Evolutionary conservation across 129 eudicot genomes (phyloP).

Genomic region (Tanacetum coccineum): DNA sequence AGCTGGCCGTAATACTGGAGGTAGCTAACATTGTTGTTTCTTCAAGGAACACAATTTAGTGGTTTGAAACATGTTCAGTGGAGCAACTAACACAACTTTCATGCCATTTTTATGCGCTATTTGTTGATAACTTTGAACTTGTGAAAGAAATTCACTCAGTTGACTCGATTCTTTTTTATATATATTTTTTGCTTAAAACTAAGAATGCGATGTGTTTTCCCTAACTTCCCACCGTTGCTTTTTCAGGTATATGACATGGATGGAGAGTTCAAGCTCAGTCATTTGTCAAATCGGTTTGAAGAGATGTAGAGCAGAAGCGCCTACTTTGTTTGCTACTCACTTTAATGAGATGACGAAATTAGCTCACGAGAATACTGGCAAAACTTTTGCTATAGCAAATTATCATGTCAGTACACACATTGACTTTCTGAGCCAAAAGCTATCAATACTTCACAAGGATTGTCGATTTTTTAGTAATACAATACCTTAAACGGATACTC

Average conservation of each 20-base stretch:
- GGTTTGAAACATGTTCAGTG: constrained; percentile 67
- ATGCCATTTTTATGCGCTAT: constrained; percentile 42
- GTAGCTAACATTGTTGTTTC: too few relatives aligned
- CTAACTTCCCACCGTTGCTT: too few relatives aligned
- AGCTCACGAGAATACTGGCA: constrained; percentile 54
- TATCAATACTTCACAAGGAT: constrained; percentile 98
- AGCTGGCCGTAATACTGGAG: too few relatives aligned
- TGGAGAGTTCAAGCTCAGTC: too few relatives aligned
- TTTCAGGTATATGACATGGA: too few relatives aligned
- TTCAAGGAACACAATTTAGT: constrained; percentile 28
- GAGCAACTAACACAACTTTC: constrained; percentile 86
- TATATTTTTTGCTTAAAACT: too few relatives aligned
- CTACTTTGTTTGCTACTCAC: constrained; percentile 94
- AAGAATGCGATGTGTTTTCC: too few relatives aligned
- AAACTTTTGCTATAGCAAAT: constrained; percentile 64
- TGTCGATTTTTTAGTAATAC: neutral
- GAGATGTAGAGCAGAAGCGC: constrained; percentile 37
- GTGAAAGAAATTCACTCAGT: constrained; percentile 30
- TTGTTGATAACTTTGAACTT: constrained; percentile 32
- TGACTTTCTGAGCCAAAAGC: constrained; percentile 75
- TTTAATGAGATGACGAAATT: constrained; percentile 96
- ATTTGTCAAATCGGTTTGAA: too few relatives aligned
- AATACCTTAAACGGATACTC: too few relatives aligned
- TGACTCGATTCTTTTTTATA: constrained; percentile 32
- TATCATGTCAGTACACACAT: constrained; percentile 96